Evolutionary conservation across 495 filamentous ascomycete species (phyloP).

Genomic region (Penicillium angulare): DNA sequence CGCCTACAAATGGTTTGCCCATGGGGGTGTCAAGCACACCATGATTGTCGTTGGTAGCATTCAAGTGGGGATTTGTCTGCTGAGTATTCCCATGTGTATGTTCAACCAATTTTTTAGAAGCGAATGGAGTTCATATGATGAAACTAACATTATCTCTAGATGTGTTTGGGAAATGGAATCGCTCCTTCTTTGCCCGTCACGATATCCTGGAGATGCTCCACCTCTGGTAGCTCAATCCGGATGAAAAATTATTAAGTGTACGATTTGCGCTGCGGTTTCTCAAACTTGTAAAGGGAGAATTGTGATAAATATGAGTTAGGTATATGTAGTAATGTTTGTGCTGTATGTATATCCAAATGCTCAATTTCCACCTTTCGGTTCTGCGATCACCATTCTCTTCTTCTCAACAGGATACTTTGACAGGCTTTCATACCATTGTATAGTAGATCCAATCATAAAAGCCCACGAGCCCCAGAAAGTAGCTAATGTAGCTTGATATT

Average conservation of each 20-base stretch:
- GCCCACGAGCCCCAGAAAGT: slow-evolving; percentile 72
- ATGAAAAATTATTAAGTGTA: too few relatives aligned
- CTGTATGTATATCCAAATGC: background rate
- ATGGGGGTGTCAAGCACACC: slow-evolving; percentile 53
- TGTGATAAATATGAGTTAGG: background rate
- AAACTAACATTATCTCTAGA: slow-evolving; percentile 47
- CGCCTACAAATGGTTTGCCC: slow-evolving; percentile 77
- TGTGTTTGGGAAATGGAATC: slow-evolving; percentile 75
- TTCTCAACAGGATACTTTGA: slow-evolving; percentile 58
- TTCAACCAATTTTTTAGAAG: slow-evolving; percentile 3
- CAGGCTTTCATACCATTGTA: slow-evolving; percentile 67
- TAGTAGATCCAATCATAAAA: slow-evolving; percentile 61
- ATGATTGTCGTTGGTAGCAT: slow-evolving; percentile 74
- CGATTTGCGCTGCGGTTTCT: too few relatives aligned
- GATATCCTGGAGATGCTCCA: slow-evolving; percentile 62
- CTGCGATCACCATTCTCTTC: background rate
- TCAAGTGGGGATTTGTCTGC: slow-evolving; percentile 69
- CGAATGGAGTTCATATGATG: too few relatives aligned
- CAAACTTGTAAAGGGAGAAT: background rate
- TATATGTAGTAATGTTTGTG: background rate
- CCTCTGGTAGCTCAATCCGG: slow-evolving; percentile 32
- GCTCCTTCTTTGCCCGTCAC: slow-evolving; percentile 67
- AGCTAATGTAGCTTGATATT: slow-evolving; percentile 55
- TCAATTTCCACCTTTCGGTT: background rate
- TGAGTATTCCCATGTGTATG: slow-evolving; percentile 80